These are phyloP conservation scores for Neltuma alba DNA, from an alignment of 306 rosid genomes.

Conservation along the genomic window DNA sequence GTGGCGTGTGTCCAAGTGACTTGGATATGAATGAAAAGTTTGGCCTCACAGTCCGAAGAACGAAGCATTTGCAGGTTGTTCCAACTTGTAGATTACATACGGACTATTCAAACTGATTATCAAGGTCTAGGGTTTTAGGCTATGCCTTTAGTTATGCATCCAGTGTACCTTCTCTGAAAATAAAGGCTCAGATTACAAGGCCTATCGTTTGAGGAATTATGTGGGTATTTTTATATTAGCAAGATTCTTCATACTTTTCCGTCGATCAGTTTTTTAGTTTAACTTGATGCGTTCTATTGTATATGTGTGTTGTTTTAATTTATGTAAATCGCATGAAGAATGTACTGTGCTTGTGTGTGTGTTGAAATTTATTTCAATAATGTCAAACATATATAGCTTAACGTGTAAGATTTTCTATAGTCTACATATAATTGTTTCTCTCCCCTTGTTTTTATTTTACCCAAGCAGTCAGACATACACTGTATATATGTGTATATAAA, in stretches of 20 bases:
- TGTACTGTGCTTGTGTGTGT: too few relatives aligned
- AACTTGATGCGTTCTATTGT: not conserved
- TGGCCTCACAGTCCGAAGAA: conserved; percentile 12
- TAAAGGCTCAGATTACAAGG: too few relatives aligned
- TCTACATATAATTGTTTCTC: too few relatives aligned
- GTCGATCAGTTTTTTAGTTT: too few relatives aligned
- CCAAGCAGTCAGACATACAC: too few relatives aligned
- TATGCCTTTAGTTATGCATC: not conserved
- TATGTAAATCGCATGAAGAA: not conserved
- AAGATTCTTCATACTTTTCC: not conserved
- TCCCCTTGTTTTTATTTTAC: too few relatives aligned
- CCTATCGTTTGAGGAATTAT: too few relatives aligned
- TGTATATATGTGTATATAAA: too few relatives aligned
- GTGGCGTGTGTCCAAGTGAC: not conserved
- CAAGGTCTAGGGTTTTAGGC: not conserved
- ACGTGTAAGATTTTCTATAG: too few relatives aligned
- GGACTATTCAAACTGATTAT: not conserved
- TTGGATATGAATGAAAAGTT: conserved; percentile 46
- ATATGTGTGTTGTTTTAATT: not conserved
- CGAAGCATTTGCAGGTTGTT: conserved; percentile 11
- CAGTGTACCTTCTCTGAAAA: not conserved
- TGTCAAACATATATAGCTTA: too few relatives aligned
- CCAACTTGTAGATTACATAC: conserved; percentile 23
- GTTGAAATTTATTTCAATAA: too few relatives aligned
- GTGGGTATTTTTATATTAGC: too few relatives aligned